Conservation (phyloP, 116 monocot genomes). For the Trichopus zeylanicus region DNA sequence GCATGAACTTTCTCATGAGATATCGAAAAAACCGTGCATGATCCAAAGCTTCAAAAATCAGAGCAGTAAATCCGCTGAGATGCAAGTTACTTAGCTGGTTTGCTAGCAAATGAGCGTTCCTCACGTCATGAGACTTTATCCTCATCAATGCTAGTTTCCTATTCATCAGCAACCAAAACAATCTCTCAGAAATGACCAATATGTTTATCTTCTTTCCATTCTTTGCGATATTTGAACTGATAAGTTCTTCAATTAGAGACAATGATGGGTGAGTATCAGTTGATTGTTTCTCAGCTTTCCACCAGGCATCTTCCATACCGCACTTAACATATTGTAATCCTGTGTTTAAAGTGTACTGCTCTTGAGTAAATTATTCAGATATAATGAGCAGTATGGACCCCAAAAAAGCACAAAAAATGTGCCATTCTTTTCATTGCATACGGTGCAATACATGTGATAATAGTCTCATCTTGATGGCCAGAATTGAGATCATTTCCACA, state of each 20-base stretch:
- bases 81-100: conserved; percentile 13
- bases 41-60: conserved; percentile 25
- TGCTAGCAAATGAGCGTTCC: neutral
- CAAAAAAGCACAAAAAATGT: conserved; percentile 66
- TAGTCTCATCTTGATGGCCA: conserved; percentile 22
- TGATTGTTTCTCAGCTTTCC: conserved; percentile 37
- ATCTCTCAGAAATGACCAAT: conserved; percentile 50
- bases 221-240: conserved; percentile 25
- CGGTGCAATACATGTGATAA: conserved; percentile 31
- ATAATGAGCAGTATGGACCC: conserved; percentile 55
- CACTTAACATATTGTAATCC: conserved; percentile 34
- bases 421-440: conserved; percentile 55
- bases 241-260: conserved; percentile 41
- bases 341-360: conserved; percentile 15
- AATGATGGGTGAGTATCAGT: conserved; percentile 61
- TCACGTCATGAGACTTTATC: conserved; percentile 30
- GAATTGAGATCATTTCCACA: conserved; percentile 10
- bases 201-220: conserved; percentile 33
- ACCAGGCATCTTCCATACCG: conserved; percentile 37
- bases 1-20: conserved; percentile 48
- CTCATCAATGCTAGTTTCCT: conserved; percentile 43
- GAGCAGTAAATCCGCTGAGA: conserved; percentile 12
- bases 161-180: conserved; percentile 55
- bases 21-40: conserved; percentile 42
- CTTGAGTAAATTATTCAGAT: conserved; percentile 41